Conservation (phyloP, 495 filamentous ascomycete genomes). For the Tuber magnatum region DNA sequence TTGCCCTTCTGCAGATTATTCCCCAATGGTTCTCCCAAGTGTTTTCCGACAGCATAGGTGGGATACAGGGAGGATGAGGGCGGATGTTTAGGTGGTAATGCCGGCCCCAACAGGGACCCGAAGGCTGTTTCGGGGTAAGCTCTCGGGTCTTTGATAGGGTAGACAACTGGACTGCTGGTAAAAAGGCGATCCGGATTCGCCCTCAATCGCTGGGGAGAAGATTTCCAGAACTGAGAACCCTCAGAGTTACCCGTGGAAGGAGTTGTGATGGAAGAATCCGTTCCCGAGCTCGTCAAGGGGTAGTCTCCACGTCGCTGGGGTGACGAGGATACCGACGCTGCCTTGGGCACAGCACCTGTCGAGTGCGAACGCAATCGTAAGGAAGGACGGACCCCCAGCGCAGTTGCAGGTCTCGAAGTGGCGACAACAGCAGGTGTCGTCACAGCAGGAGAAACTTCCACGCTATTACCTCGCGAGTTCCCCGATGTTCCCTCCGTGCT, state of each 20-base stretch:
- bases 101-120: constrained; percentile 15
- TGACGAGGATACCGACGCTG: constrained; percentile 21
- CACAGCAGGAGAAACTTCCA: constrained; percentile 11
- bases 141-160: constrained; percentile 2
- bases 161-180: constrained; percentile 16
- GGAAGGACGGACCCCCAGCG: constrained; percentile 23
- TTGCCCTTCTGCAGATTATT: constrained; percentile 4
- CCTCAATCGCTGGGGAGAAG: constrained; percentile 21
- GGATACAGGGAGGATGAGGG: not conserved
- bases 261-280: constrained; percentile 29
- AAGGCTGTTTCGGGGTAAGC: constrained; percentile 14
- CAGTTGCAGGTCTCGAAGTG: constrained; percentile 24
- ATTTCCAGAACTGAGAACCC: constrained; percentile 33
- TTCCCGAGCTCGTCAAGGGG: constrained; percentile 33
- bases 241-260: constrained; percentile 33
- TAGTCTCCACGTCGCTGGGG: constrained; percentile 27
- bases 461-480: constrained; percentile 27
- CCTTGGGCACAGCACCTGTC: constrained; percentile 17
- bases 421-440: constrained; percentile 18
- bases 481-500: constrained; percentile 13
- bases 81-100: constrained; percentile 23
- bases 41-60: constrained; percentile 7
- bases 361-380: constrained; percentile 30
- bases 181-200: constrained; percentile 10
- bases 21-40: constrained; percentile 11